Evolutionary conservation across 2,329 filamentous ascomycete species (phyloP).

Genomic region (Diplocarpon rosae): DNA sequence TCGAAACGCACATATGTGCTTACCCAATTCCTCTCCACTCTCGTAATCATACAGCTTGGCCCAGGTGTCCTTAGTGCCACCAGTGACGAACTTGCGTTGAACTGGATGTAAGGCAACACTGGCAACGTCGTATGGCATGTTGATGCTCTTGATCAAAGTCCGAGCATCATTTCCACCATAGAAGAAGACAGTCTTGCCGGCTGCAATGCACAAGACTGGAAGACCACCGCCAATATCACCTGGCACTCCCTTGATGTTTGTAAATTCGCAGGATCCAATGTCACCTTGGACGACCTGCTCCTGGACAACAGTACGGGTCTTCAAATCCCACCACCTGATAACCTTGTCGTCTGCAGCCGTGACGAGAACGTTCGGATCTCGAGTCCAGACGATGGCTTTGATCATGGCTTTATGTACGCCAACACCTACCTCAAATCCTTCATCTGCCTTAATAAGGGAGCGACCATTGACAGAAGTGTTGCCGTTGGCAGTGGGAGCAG

Average conservation of each 20-base stretch:
- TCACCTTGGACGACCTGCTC: slow-evolving; percentile 71
- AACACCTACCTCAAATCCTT: slow-evolving; percentile 75
- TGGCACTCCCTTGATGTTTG: slow-evolving; percentile 48
- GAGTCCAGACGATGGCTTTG: slow-evolving; percentile 93
- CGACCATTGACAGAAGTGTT: slow-evolving; percentile 26
- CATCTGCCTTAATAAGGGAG: slow-evolving; percentile 45
- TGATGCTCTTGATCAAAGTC: slow-evolving; percentile 64
- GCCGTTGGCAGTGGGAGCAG: slow-evolving; percentile 20
- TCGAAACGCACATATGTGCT: slow-evolving; percentile 20
- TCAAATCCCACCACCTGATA: slow-evolving; percentile 88
- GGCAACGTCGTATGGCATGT: slow-evolving; percentile 74
- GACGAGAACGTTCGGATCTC: slow-evolving; percentile 76
- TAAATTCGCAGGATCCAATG: slow-evolving; percentile 88
- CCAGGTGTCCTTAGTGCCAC: slow-evolving; percentile 88
- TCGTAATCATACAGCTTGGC: slow-evolving; percentile 91
- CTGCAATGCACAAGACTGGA: slow-evolving; percentile 75
- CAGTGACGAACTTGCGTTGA: slow-evolving; percentile 75
- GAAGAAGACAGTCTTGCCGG: slow-evolving; percentile 90
- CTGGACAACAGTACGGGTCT: slow-evolving; percentile 61
- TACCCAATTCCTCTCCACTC: slow-evolving; percentile 65
- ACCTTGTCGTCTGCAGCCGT: slow-evolving; percentile 87
- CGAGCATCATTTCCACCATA: slow-evolving; percentile 68
- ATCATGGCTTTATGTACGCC: slow-evolving; percentile 79
- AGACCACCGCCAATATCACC: slow-evolving; percentile 55
- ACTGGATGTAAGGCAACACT: slow-evolving; percentile 81